Evolutionary conservation across 2,329 filamentous ascomycete species (phyloP), one percentile per base, ranked within the genome.

Genomic region (Colletotrichum melonis): DNA sequence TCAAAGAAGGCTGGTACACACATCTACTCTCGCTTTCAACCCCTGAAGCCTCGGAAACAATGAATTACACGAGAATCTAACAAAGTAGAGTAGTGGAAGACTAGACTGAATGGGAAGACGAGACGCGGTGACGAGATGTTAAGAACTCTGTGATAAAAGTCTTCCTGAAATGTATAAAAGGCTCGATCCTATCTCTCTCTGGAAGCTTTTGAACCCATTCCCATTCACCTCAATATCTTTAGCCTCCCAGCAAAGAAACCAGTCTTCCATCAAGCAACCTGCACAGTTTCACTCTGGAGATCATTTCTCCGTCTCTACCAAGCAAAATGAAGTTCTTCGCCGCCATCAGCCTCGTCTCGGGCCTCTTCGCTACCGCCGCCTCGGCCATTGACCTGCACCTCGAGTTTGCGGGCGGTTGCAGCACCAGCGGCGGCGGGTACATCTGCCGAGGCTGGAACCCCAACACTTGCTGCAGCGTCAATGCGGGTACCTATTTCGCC

Each of bases 401-500:
- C n/a, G 66, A 69, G 66, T 63, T 11, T 69, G 66, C 66, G 32
- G 66, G 66, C 32, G 66, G 66, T 59, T 69, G 66, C 26, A 69
- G 66, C 66, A 63, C 66, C 66, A 49, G 58, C 58, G 66, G 66
- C n/a, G 66, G 66, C 2, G 66, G 66, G 12, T 26, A 0, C 1
- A 14, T 69, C 58, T 69, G 66, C 58, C 8, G 5, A 1, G 5
- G 5, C 46, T 49, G 24, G 32, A 69, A 69, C 0, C 66, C 66
- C 57, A 57, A 69, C 66, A 56, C 66, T 63, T 69, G 66, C 59
- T 69, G 66, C 58, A 69, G 66, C 66, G 66, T 69, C 32, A 69
- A 69, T 35, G 1, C 66, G 58, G 66, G 58, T 14, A 63, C 49
- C 46, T 63, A 63, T 2, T 63, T 69, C 66, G 66, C 32, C 58